These are phyloP conservation scores for Avena sativa DNA, from an alignment of 176 grass and related monocot species.

Conservation along the genomic window DNA sequence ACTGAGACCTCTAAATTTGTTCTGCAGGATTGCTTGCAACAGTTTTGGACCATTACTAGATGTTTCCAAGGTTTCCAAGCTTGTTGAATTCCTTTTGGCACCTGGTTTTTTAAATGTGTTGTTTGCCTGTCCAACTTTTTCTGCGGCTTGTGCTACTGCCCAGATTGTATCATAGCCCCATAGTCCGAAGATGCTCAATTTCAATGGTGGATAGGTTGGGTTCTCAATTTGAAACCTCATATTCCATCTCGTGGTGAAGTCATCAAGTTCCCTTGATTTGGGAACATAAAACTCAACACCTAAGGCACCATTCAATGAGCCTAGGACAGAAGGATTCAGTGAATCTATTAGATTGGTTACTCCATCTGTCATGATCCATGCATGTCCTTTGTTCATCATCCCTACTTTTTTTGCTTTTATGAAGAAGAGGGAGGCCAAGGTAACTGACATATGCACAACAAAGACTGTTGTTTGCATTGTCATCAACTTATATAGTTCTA, in stretches of 20 bases:
- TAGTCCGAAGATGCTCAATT: slow-evolving; percentile 44
- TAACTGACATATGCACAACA: slow-evolving; percentile 56
- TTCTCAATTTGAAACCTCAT: slow-evolving; percentile 53
- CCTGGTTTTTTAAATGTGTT: slow-evolving; percentile 36
- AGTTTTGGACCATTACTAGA: slow-evolving; percentile 53
- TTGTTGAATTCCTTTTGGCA: slow-evolving; percentile 27
- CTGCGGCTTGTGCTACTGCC: slow-evolving; percentile 54
- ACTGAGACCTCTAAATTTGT: slow-evolving; percentile 63
- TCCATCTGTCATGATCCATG: slow-evolving; percentile 66
- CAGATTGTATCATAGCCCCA: slow-evolving; percentile 69
- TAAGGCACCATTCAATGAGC: slow-evolving; percentile 54
- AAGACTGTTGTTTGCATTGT: slow-evolving; percentile 71
- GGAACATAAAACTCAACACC: slow-evolving; percentile 55
- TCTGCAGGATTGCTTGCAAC: slow-evolving; percentile 47
- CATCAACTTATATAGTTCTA: slow-evolving; percentile 63
- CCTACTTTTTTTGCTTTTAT: slow-evolving; percentile 52
- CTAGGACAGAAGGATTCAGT: slow-evolving; percentile 24
- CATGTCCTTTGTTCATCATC: slow-evolving; percentile 66
- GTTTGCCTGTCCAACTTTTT: slow-evolving; percentile 35
- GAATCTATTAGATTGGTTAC: slow-evolving; percentile 52
- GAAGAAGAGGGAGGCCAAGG: slow-evolving; percentile 46
- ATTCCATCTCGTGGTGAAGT: slow-evolving; percentile 59
- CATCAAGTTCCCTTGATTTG: slow-evolving; percentile 41
- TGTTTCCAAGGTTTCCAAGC: slow-evolving; percentile 24
- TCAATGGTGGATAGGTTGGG: slow-evolving; percentile 40